A percentile compares a stretch with the other conserved stretches of the same genome.
Conservation (phyloP, 1,284 basidiomycete species). For the Nidula niveotomentosa region DNA sequence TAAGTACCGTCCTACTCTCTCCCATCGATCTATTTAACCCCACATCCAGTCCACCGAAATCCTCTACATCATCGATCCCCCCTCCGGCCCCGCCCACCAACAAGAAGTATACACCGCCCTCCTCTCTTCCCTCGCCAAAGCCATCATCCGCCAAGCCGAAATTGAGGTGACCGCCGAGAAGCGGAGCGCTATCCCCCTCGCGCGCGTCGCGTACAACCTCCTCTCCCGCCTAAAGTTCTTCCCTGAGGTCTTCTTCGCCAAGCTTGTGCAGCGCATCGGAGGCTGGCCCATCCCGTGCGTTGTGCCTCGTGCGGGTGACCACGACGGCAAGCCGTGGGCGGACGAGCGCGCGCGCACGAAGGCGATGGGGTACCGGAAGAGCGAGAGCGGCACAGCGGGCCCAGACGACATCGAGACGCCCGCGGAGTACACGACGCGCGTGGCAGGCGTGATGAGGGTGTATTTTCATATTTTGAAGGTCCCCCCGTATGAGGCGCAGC, state of each 20-base stretch:
- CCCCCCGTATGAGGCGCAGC: constrained; percentile 17
- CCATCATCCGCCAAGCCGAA: constrained; percentile 91
- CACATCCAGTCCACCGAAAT: constrained; percentile 50
- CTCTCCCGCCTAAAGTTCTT: constrained; percentile 62
- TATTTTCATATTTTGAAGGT: constrained; percentile 81
- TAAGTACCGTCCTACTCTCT: constrained; percentile 36
- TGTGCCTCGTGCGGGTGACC: constrained; percentile 45
- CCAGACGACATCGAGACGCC: constrained; percentile 42
- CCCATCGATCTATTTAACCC: neutral
- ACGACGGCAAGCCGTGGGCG: constrained; percentile 43
- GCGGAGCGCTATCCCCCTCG: constrained; percentile 82
- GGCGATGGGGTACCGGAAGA: constrained; percentile 64
- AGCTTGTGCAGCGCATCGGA: constrained; percentile 80
- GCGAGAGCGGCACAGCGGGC: constrained; percentile 27
- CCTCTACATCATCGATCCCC: constrained; percentile 58
- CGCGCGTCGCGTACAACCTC: constrained; percentile 72
- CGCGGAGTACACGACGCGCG: constrained; percentile 72
- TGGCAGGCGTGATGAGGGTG: constrained; percentile 83
- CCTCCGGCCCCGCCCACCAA: constrained; percentile 31
- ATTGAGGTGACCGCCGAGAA: constrained; percentile 91
- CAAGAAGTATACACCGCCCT: constrained; percentile 69
- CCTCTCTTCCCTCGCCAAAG: constrained; percentile 86
- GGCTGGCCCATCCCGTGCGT: constrained; percentile 65
- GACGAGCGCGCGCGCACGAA: constrained; percentile 61
- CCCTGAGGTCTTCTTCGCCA: constrained; percentile 79